Base-by-base conservation (phyloP, 768 basidiomycete species). In the Trametopsis cervina region DNA sequence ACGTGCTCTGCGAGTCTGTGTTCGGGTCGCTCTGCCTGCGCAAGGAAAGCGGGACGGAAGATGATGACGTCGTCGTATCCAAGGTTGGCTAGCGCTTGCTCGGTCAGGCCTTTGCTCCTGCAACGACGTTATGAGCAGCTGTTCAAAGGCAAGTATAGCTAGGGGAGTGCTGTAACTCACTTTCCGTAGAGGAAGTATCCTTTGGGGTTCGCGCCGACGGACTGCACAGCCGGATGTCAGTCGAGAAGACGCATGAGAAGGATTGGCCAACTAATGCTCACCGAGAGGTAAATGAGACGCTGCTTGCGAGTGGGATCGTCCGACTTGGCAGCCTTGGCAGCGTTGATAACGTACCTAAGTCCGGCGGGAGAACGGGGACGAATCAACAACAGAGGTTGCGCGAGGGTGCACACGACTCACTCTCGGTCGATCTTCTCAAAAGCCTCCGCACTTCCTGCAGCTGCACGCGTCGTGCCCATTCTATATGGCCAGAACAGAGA, bases 341-440 rank as follows among this genome's bases (percentile, higher is more conserved):
- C 81, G 44, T 80, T 78, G 40, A 89, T 62, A n/a, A 89, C 85
- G 57, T 87, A 87, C 61, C 85, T 84, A 3, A 2, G 35, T 15
- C 44, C 29, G n/a, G n/a, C n/a, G n/a, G n/a, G n/a, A n/a, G n/a
- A n/a, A n/a, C n/a, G n/a, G n/a, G n/a, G n/a, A n/a, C n/a, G n/a
- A n/a, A n/a, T n/a, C n/a, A n/a, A n/a, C n/a, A n/a, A n/a, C n/a
- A n/a, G n/a, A n/a, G n/a, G n/a, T n/a, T n/a, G n/a, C n/a, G n/a
- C n/a, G n/a, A n/a, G n/a, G n/a, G 35, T n/a, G 6, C 12, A 36
- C n/a, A 25, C 17, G 33, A 17, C 27, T 68, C 54, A 88, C 80
- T 85, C 81, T 63, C 82, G 69, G 56, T 89, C 89, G 48, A 90
- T 87, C 68, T 78, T 85, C 59, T 83, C 81, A 53, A 88, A 90